These are phyloP conservation scores for Exobasidium rhododendri DNA, from an alignment of 1,284 basidiomycete species.

Conservation along the genomic window DNA sequence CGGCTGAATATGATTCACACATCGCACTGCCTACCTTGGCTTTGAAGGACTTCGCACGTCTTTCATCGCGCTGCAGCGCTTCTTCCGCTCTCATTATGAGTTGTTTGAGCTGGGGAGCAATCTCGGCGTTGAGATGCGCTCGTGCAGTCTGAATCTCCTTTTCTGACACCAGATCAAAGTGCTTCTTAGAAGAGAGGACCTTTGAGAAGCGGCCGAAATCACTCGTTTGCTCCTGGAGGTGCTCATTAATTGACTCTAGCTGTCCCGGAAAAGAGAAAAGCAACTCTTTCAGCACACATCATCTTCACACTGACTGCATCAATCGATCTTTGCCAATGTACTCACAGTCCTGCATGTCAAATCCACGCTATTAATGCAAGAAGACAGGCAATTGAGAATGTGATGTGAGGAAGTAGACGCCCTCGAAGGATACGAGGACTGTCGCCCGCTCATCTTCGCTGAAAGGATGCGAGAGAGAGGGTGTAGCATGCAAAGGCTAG, in stretches of 20 bases:
- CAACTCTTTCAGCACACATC: too few relatives aligned
- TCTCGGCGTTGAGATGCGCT: conserved; percentile 19
- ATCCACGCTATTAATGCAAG: background rate
- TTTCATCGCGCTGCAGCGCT: conserved; percentile 16
- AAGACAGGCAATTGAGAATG: background rate
- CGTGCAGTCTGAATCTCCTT: conserved; percentile 14
- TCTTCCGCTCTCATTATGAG: conserved; percentile 19
- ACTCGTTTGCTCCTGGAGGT: conserved; percentile 3
- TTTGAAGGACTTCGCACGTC: conserved; percentile 12
- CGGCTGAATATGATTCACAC: too few relatives aligned
- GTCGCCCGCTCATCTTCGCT: background rate
- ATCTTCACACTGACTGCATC: too few relatives aligned
- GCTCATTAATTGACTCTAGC: conserved; percentile 10
- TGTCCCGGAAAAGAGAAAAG: background rate
- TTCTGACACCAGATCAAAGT: conserved; percentile 21
- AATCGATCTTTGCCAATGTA: too few relatives aligned
- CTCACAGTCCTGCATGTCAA: background rate
- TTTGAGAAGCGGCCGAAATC: conserved; percentile 15
- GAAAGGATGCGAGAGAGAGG: background rate
- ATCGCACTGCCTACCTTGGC: conserved; percentile 13
- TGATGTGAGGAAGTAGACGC: background rate
- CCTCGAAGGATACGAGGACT: background rate
- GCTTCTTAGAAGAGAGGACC: conserved; percentile 11
- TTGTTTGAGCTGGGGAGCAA: conserved; percentile 20
- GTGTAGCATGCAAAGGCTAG: too few relatives aligned